These are phyloP conservation scores for Linum usitatissimum DNA, from an alignment of 345 rosid genomes.

Conservation along the genomic window DNA sequence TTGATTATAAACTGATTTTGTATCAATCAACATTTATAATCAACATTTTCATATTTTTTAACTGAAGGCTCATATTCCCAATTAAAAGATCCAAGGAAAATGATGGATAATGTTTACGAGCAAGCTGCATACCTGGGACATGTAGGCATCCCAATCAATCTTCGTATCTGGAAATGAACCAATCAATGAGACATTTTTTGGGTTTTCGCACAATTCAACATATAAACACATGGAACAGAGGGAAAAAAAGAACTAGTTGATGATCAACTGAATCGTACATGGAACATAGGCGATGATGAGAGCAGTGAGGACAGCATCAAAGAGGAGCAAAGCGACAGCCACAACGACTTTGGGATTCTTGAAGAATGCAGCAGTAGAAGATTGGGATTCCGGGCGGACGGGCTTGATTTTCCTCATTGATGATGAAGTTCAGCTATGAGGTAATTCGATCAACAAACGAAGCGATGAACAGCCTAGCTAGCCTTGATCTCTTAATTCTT, in stretches of 20 bases:
- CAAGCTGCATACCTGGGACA: conserved; percentile 85
- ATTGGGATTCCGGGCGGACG: conserved; percentile 10
- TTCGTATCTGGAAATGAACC: conserved; percentile 55
- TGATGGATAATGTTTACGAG: too few relatives aligned
- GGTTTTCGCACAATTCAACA: background rate
- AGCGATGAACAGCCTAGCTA: background rate
- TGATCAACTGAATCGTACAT: conserved; percentile 35
- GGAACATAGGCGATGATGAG: conserved; percentile 74
- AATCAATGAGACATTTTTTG: background rate
- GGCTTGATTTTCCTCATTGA: conserved; percentile 20
- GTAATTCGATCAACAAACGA: background rate
- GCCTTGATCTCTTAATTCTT: too few relatives aligned
- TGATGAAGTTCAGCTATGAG: conserved; percentile 17
- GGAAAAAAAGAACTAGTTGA: background rate
- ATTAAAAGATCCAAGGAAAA: background rate
- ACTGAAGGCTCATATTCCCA: background rate
- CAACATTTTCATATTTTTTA: conserved; percentile 4
- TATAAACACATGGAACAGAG: background rate
- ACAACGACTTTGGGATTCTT: conserved; percentile 30
- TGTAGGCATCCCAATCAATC: conserved; percentile 99
- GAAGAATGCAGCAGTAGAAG: conserved; percentile 17
- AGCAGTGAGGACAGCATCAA: conserved; percentile 55
- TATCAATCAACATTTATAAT: conserved; percentile 9
- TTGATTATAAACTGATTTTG: too few relatives aligned
- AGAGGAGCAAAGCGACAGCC: conserved; percentile 35